A percentile compares a stretch with the other conserved stretches of the same genome.
Evolutionary conservation across 2,329 filamentous ascomycete species (phyloP).

Genomic region (Trichoderma polysporum): DNA sequence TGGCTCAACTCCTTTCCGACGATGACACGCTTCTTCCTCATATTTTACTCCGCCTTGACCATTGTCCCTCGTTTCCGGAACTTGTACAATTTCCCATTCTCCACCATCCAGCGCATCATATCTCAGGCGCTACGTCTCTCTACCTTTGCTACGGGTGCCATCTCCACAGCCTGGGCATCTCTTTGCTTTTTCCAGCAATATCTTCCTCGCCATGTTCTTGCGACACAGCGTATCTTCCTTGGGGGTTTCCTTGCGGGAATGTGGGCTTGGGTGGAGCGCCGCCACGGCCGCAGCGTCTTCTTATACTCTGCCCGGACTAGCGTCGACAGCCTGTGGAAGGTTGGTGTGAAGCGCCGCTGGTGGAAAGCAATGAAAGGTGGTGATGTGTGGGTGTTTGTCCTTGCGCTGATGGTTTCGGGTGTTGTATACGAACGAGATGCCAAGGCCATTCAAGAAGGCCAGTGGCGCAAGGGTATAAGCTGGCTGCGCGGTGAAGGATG

Average conservation of each 20-base stretch:
- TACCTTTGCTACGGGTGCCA: conserved; percentile 72
- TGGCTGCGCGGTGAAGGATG: conserved; percentile 76
- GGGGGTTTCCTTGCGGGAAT: conserved; percentile 82
- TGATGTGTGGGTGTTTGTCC: conserved; percentile 80
- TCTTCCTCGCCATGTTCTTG: conserved; percentile 70
- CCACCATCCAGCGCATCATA: conserved; percentile 64
- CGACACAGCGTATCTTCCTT: conserved; percentile 85
- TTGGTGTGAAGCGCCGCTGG: conserved; percentile 85
- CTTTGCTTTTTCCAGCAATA: conserved; percentile 85
- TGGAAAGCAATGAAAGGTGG: conserved; percentile 81
- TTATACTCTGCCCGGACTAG: conserved; percentile 76
- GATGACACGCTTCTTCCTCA: conserved; percentile 73
- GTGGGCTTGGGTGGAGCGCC: conserved; percentile 76
- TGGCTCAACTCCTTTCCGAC: conserved; percentile 81
- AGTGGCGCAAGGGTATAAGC: conserved; percentile 69
- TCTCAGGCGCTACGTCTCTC: conserved; percentile 71
- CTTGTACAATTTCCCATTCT: conserved; percentile 68
- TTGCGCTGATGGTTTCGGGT: conserved; percentile 75
- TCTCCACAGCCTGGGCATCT: conserved; percentile 83
- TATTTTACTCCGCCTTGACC: conserved; percentile 67
- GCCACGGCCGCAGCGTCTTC: conserved; percentile 66
- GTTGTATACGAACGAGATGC: conserved; percentile 73
- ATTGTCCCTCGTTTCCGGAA: conserved; percentile 66
- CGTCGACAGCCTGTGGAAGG: conserved; percentile 85
- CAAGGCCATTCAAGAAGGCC: conserved; percentile 63